Percentiles rank a stretch among this genome's conserved stretches.
Conservation (phyloP, 768 basidiomycete species). For the Asterophora parasitica region DNA sequence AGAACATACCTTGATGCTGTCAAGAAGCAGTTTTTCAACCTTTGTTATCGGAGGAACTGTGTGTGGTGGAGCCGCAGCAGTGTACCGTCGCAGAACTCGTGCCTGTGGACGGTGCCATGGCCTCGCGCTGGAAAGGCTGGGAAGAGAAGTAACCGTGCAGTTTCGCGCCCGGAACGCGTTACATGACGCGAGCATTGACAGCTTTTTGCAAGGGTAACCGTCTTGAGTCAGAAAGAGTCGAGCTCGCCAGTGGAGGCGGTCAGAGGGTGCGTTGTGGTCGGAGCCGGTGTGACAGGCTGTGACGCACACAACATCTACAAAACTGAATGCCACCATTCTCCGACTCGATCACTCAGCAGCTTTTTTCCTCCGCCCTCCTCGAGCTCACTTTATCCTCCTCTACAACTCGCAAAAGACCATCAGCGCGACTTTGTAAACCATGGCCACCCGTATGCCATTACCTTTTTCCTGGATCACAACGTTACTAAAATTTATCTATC, state of each 20-base stretch:
- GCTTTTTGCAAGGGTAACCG: not conserved
- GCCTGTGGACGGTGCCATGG: not conserved
- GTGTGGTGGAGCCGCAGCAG: not conserved
- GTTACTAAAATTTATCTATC: conserved; percentile 7
- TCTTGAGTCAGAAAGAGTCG: not conserved
- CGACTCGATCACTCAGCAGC: conserved; percentile 4
- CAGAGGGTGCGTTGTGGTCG: not conserved
- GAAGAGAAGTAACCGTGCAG: not conserved
- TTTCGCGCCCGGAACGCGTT: conserved; percentile 10
- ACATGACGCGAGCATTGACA: not conserved
- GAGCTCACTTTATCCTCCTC: conserved; percentile 5
- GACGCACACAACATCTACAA: conserved; percentile 14
- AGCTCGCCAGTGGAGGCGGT: not conserved
- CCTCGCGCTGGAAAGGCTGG: not conserved
- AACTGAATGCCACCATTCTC: conserved; percentile 2
- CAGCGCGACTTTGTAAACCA: conserved; percentile 17
- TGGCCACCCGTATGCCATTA: conserved; percentile 42
- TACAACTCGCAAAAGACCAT: conserved; percentile 1
- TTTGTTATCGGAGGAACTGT: conserved; percentile 25
- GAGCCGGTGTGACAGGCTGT: conserved; percentile 20
- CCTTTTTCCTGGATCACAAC: conserved; percentile 8
- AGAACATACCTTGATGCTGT: conserved; percentile 62
- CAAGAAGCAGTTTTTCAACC: conserved; percentile 63
- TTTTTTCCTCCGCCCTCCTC: conserved; percentile 12
- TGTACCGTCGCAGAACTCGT: conserved; percentile 7